Conservation (phyloP, 805 yeast species). For the Brettanomyces sp. region DNA sequence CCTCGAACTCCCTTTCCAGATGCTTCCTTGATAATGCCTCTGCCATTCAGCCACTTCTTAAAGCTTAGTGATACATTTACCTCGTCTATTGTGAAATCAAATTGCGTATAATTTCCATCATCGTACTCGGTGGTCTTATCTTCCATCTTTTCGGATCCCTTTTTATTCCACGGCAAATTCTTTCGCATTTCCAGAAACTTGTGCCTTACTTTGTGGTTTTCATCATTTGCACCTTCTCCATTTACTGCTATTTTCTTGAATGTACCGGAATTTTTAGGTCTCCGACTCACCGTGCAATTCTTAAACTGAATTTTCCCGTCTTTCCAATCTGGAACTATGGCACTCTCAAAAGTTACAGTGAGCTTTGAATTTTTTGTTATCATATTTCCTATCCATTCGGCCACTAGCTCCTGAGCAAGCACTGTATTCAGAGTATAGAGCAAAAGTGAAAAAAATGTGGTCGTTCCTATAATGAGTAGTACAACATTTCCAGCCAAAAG, state of each 20-base stretch:
- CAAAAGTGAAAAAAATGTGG: conserved; percentile 80
- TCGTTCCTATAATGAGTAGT: conserved; percentile 76
- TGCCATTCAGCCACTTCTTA: conserved; percentile 81
- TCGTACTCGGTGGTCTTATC: conserved; percentile 27
- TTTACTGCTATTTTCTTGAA: conserved; percentile 13
- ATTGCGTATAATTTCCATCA: conserved; percentile 95
- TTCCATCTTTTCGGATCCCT: not conserved
- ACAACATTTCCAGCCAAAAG: conserved; percentile 78
- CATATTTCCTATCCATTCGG: conserved; percentile 69
- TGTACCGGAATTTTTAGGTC: conserved; percentile 47
- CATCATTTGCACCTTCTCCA: conserved; percentile 16
- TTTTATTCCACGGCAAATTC: not conserved
- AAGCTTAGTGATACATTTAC: conserved; percentile 74
- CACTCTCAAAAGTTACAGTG: conserved; percentile 82
- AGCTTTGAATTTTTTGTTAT: conserved; percentile 77
- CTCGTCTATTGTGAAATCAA: conserved; percentile 82
- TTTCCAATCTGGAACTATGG: conserved; percentile 90
- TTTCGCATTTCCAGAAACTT: conserved; percentile 5
- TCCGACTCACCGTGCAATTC: conserved; percentile 74
- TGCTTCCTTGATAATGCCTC: conserved; percentile 74
- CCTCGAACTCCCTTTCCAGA: conserved; percentile 85
- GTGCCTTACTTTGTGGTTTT: not conserved
- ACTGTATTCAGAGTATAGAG: conserved; percentile 73
- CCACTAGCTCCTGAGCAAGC: conserved; percentile 82
- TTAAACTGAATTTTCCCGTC: conserved; percentile 77